phyloP scores from a whole-genome alignment of 2,329 filamentous ascomycete genomes.

The Geosmithia putterillii region DNA sequence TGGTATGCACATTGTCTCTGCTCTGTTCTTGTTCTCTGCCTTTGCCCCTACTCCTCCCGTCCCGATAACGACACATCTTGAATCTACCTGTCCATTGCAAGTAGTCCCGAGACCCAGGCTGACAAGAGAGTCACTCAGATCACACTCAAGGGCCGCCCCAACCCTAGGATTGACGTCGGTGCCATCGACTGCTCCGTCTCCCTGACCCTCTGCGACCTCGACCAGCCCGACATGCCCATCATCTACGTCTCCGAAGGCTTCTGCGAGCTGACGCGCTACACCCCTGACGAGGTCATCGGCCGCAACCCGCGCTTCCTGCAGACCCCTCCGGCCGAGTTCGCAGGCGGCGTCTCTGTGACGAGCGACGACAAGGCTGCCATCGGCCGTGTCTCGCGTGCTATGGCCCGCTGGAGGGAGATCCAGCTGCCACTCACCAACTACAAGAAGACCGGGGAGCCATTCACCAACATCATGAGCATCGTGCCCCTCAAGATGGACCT shows the following conservation, averaged over 20 bases:
- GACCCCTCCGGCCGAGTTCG: slow-evolving; percentile 41
- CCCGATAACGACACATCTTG: no score
- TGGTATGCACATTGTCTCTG: no score
- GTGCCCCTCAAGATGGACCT: slow-evolving; percentile 64
- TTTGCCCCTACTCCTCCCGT: no score
- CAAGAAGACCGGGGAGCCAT: slow-evolving; percentile 64
- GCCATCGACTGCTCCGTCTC: slow-evolving; percentile 76
- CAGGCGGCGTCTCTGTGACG: slow-evolving; percentile 29
- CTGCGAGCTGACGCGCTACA: slow-evolving; percentile 67
- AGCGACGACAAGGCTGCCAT: slow-evolving; percentile 37
- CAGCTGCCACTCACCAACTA: slow-evolving; percentile 60
- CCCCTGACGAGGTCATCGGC: slow-evolving; percentile 59
- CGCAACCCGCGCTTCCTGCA: slow-evolving; percentile 80
- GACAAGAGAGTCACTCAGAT: slow-evolving; percentile 20
- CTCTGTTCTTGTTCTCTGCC: no score
- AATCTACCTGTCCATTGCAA: no score
- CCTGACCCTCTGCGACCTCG: slow-evolving; percentile 70
- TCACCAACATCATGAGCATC: slow-evolving; percentile 77
- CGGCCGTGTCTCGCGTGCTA: slow-evolving; percentile 34
- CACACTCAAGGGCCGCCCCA: slow-evolving; percentile 56
- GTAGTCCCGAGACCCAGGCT: background rate
- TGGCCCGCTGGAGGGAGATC: slow-evolving; percentile 31
- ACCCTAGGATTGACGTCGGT: slow-evolving; percentile 68
- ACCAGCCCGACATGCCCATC: slow-evolving; percentile 62
- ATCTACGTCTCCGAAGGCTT: slow-evolving; percentile 79